phyloP scores from a whole-genome alignment of 768 basidiomycete genomes.

The Suillus lakei region DNA sequence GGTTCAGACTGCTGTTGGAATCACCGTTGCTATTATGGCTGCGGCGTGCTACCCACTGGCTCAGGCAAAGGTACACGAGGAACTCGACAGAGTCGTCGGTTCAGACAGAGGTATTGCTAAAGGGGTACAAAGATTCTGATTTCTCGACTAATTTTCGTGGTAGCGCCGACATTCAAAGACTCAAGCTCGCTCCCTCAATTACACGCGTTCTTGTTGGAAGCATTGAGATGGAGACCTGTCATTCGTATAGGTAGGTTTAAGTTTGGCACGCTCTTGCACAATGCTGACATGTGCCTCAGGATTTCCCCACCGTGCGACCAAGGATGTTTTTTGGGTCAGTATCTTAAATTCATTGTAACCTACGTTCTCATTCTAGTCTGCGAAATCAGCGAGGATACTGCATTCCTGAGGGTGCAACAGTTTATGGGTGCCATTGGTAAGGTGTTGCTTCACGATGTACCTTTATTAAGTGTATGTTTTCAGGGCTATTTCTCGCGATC shows the following conservation, averaged over 20 bases:
- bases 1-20: background rate
- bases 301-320: background rate
- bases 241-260: background rate
- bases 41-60: background rate
- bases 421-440: background rate
- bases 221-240: background rate
- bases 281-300: background rate
- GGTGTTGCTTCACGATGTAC: background rate
- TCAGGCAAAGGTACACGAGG: background rate
- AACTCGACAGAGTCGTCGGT: background rate
- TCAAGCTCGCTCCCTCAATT: background rate
- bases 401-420: background rate
- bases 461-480: background rate
- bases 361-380: background rate
- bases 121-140: background rate
- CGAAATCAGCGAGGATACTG: background rate
- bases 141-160: background rate
- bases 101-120: background rate
- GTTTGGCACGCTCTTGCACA: background rate
- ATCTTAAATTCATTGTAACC: background rate
- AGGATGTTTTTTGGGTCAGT: background rate
- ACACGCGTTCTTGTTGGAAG: background rate
- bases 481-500: conserved; percentile 5
- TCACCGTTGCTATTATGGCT: background rate
- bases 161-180: background rate